These are phyloP conservation scores for Scorias spongiosa DNA, from an alignment of 2,329 filamentous ascomycete genomes.

Conservation along the genomic window DNA sequence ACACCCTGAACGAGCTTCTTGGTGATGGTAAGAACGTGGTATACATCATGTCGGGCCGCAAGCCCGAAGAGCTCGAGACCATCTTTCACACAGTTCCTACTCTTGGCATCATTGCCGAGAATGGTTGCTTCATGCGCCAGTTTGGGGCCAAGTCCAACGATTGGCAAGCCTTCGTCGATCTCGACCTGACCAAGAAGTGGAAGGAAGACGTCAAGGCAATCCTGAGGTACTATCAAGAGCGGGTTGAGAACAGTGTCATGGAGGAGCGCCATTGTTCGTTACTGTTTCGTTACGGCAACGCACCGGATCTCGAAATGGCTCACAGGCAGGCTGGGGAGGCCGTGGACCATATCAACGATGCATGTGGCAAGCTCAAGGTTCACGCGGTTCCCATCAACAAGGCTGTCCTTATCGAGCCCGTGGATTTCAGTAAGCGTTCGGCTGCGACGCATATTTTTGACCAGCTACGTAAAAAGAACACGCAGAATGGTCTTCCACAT, in stretches of 20 bases:
- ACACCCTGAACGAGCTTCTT: conserved; percentile 67
- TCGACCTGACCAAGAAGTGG: conserved; percentile 57
- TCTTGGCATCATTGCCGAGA: conserved; percentile 83
- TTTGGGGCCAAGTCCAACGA: conserved; percentile 40
- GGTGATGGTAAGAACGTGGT: conserved; percentile 69
- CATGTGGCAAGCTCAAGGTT: conserved; percentile 68
- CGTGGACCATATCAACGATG: conserved; percentile 88
- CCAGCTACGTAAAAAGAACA: conserved; percentile 20
- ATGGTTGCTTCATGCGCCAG: conserved; percentile 77
- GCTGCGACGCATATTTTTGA: conserved; percentile 63
- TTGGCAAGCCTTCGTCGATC: conserved; percentile 69
- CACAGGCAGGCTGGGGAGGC: conserved; percentile 74
- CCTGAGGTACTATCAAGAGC: conserved; percentile 76
- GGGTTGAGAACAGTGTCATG: conserved; percentile 73
- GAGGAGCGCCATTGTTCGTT: conserved; percentile 86
- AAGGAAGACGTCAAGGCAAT: conserved; percentile 72
- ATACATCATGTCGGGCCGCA: conserved; percentile 85
- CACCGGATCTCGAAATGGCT: conserved; percentile 61
- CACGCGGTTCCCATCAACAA: conserved; percentile 67
- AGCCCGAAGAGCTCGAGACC: conserved; percentile 73
- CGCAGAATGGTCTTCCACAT: conserved; percentile 17
- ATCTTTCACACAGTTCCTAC: conserved; percentile 72
- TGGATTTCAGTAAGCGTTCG: conserved; percentile 75
- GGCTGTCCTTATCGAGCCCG: conserved; percentile 68
- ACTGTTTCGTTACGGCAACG: conserved; percentile 77